Percentiles rank a stretch among this genome's conserved stretches.
Conservation (phyloP, 2,329 filamentous ascomycete genomes). For the Lecanoromycetidae sp. region DNA sequence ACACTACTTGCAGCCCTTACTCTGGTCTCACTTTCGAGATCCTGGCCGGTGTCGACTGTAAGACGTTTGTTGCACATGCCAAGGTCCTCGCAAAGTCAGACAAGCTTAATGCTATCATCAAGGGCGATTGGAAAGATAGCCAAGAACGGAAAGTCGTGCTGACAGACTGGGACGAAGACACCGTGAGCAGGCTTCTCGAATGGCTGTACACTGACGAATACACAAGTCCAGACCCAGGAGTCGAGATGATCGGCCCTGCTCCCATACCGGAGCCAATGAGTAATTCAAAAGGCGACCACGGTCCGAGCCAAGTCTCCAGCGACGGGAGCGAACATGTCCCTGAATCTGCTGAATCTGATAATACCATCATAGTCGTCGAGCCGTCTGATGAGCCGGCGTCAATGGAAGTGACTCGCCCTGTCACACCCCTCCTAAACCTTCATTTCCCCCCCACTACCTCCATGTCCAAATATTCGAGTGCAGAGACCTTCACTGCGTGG, state of each 20-base stretch:
- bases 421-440: neutral
- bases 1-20: neutral
- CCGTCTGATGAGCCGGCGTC: neutral
- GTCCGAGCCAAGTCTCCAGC: neutral
- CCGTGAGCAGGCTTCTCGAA: neutral
- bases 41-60: neutral
- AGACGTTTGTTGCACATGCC: constrained; percentile 1
- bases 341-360: neutral
- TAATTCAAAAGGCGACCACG: neutral
- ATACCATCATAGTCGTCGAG: neutral
- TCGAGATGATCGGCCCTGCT: too few species aligned
- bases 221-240: neutral
- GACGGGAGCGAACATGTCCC: too few species aligned
- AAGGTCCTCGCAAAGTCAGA: constrained; percentile 2
- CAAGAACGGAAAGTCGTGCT: neutral
- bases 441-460: neutral
- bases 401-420: neutral
- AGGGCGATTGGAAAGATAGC: neutral
- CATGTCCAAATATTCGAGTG: neutral
- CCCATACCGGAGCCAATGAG: neutral
- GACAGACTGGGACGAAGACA: constrained; percentile 1
- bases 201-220: constrained; percentile 14
- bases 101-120: neutral
- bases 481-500: neutral
- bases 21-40: constrained; percentile 3